Base-by-base conservation (phyloP, 23 red algal genomes). In the Gracilaria domingensis region DNA sequence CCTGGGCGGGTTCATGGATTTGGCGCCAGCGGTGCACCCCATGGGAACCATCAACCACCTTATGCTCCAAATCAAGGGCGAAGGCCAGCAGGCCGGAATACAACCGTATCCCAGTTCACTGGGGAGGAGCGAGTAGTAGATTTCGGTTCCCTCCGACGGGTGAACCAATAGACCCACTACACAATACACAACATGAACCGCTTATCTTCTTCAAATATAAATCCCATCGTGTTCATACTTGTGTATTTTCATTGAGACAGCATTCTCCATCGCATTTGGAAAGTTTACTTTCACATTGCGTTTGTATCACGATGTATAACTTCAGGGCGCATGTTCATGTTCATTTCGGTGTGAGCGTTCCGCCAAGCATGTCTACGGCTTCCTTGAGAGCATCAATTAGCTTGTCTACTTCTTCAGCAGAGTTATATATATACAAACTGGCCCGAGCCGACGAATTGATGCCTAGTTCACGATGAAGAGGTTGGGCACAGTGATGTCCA, bases 401-500 rank as follows among this genome's bases (percentile, higher is more conserved):
- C 47, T 75, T 42, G 66, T 99, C 97, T 38, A 99, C 91, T 59
- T 99, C 97, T 8, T 90, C 94, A 34, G 28, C 58, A 3, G 97
- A 90, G 57, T 99, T 99, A 83, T 99, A 99, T 33, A 99, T 70
- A 66, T 99, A 99, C 45, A 96, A 60, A 26, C 91, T 95, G 11
- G 97, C 97, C 35, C 97, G 76, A 9, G 97, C 97, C 12, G 90
- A 95, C 48, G 84, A 89, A 17, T 53, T 51, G 6, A 96, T 79
- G 26, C 77, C 84, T 0, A 99, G 77, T 32, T 82, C 87, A 2
- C 92, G 91, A 83, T 99, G 97, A 54, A 99, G 72, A 28, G 95
- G 93, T 69, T 99, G 97, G 28, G 97, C 93, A 80, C 97, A 99
- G 64, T 99, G 97, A 75, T 99, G 94, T 51, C 97, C 97, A 24